Percentiles rank a stretch among this genome's conserved stretches.
Evolutionary conservation across 257 asterid species (phyloP).

Genomic region (Lycium ferocissimum): DNA sequence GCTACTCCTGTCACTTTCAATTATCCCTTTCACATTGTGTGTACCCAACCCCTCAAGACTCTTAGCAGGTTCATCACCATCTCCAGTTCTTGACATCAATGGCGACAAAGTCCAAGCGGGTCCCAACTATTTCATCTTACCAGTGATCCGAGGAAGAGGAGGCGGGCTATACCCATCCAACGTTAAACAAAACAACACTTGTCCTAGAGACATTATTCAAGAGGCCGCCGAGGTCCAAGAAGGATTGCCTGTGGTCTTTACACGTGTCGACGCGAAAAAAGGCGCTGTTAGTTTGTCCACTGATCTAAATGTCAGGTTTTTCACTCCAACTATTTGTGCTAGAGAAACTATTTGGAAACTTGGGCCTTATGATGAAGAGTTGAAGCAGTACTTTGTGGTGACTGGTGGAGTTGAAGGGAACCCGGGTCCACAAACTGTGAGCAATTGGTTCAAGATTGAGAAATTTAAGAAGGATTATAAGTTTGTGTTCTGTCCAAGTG

Average conservation of each 20-base stretch:
- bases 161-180: conserved; percentile 17
- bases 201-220: conserved; percentile 35
- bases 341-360: conserved; percentile 37
- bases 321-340: conserved; percentile 30
- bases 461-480: conserved; percentile 30
- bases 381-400: conserved; percentile 26
- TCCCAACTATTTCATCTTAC: conserved; percentile 4
- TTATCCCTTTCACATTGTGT: background rate
- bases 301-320: conserved; percentile 32
- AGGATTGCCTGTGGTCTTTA: conserved; percentile 30
- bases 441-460: conserved; percentile 41
- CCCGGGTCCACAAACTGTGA: conserved; percentile 25
- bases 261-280: background rate
- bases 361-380: background rate
- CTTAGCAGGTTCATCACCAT: background rate
- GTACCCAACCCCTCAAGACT: conserved; percentile 6
- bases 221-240: conserved; percentile 15
- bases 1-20: background rate
- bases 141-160: conserved; percentile 30
- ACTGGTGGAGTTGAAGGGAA: conserved; percentile 39
- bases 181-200: background rate
- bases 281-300: conserved; percentile 1
- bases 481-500: conserved; percentile 37
- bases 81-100: conserved; percentile 3
- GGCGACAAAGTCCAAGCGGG: conserved; percentile 14